Conservation (phyloP, 108 stramenopile genomes). For the Aurantiochytrium sp. region DNA sequence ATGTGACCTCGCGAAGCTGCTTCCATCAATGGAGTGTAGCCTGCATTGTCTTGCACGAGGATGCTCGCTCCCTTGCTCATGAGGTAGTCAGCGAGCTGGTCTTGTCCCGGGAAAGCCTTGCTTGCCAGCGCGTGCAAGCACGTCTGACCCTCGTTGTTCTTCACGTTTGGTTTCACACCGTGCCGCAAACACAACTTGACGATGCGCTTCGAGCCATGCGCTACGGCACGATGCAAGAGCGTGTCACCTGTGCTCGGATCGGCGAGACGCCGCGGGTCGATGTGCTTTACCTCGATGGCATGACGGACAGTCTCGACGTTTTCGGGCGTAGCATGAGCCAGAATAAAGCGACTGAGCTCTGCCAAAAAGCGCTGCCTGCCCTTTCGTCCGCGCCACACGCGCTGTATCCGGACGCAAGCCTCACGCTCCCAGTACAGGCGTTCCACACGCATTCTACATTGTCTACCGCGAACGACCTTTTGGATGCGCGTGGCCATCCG, state of each 20-base stretch:
- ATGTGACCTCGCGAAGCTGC: background rate
- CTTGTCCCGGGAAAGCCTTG: background rate
- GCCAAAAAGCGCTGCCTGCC: background rate
- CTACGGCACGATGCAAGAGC: background rate
- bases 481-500: conserved; percentile 6
- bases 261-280: background rate
- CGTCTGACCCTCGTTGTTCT: background rate
- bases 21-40: background rate
- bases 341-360: background rate
- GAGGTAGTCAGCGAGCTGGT: background rate
- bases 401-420: background rate
- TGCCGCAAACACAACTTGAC: background rate
- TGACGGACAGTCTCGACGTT: background rate
- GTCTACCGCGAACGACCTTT: background rate
- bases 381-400: background rate
- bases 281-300: background rate
- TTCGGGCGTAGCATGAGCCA: background rate
- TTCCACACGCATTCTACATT: background rate
- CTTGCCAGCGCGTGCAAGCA: background rate
- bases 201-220: background rate
- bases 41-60: background rate
- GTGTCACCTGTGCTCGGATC: background rate
- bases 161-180: background rate
- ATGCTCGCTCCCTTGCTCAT: background rate
- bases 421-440: background rate